Base-by-base conservation (phyloP, 2,329 filamentous ascomycete genomes). In the Cytospora paraplurivora region DNA sequence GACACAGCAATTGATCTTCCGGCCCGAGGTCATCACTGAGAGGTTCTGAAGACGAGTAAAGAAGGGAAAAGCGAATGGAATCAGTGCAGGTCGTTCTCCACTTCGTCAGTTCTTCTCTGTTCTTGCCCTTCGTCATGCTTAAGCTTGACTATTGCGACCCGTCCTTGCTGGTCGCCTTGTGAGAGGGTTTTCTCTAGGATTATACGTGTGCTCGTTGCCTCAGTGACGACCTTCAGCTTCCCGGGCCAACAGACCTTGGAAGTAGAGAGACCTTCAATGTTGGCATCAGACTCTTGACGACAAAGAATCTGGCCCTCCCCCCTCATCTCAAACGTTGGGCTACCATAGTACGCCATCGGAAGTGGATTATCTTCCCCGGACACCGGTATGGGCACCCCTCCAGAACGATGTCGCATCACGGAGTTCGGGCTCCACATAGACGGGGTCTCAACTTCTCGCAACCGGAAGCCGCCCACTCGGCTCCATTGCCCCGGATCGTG, bases 381-480 rank as follows among this genome's bases (percentile, higher is more conserved):
- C 10, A 21, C 27, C 27, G 27, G 27, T 47, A 13, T 47, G n/a
- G 13, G 3, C 44, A 15, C 12, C 41, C 41, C 38, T 44, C 41
- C 41, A 44, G 17, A 19, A 27, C 27, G 27, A 27, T 3, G 21
- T 11, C 38, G n/a, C 19, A 47, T 47, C 44, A 47, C 44, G 44
- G 44, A n/a, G 27, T 19, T 10, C 44, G 44, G n/a, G 44, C 44
- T 4, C 44, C 44, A 47, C 44, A 47, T n/a, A 21, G 44, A 47
- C n/a, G 44, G 44, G 35, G 35, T n/a, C 5, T 19, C 10, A 19
- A 12, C n/a, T 19, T 47, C n/a, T 47, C 44, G 44, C 44, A 47
- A 47, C 44, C 44, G 44, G 44, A 47, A 47, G n/a, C 44, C 44
- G n/a, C 44, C 44, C 44, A 19, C 44, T 47, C n/a, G 44, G 44